phyloP scores from a whole-genome alignment of 1,284 basidiomycete genomes.

The Puccinia triticina region DNA sequence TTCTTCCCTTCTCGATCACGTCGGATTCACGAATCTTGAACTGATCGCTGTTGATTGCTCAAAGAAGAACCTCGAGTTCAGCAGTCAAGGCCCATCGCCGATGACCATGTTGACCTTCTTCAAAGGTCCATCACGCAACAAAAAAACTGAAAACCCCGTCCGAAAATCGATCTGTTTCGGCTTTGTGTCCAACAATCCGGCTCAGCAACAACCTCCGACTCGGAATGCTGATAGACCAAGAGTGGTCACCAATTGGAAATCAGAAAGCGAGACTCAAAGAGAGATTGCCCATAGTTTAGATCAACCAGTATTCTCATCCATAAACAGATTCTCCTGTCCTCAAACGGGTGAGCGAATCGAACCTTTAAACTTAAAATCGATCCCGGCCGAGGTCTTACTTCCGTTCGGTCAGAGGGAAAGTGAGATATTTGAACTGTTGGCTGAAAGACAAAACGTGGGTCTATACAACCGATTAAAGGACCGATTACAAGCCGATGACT shows the following conservation, averaged over 20 bases:
- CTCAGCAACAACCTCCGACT: not conserved
- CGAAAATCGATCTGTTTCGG: conserved; percentile 6
- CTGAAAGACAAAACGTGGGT: not conserved
- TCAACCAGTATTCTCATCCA: not conserved
- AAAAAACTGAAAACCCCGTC: not conserved
- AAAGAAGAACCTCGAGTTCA: not conserved
- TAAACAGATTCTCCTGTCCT: not conserved
- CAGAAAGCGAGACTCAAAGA: not conserved
- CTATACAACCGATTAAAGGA: conserved; percentile 17
- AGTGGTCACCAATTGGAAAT: conserved; percentile 19
- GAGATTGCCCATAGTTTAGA: not conserved
- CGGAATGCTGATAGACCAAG: not conserved
- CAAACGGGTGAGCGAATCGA: not conserved
- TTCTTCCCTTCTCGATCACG: not conserved
- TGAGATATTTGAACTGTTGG: not conserved
- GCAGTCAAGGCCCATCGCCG: not conserved
- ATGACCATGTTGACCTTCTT: conserved; percentile 14
- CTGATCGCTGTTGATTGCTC: not conserved
- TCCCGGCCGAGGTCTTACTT: conserved; percentile 9
- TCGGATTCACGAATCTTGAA: too few species aligned
- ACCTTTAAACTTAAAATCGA: not conserved
- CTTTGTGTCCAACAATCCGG: not conserved
- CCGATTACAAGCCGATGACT: not conserved
- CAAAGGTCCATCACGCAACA: conserved; percentile 5
- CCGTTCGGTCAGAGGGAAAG: not conserved